These are phyloP conservation scores for Kwoniella europaea DNA, from an alignment of 768 basidiomycete genomes.

Conservation along the genomic window DNA sequence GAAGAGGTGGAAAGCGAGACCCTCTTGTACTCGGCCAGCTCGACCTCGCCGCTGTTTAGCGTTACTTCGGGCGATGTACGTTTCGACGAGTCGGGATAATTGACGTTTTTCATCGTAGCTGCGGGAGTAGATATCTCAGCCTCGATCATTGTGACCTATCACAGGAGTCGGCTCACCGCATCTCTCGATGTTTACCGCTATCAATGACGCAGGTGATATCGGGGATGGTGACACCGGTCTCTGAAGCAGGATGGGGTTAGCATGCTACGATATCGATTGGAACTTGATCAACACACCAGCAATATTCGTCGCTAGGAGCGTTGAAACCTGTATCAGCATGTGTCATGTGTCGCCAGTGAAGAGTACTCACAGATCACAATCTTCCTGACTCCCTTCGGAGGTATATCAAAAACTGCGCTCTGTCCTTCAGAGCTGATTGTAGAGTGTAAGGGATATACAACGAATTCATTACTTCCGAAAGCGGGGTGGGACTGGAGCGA, in stretches of 20 bases:
- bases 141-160: not conserved
- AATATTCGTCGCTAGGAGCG: slow-evolving; percentile 40
- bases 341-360: not conserved
- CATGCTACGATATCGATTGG: not conserved
- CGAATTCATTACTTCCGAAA: slow-evolving; percentile 74
- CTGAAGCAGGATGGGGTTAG: slow-evolving; percentile 63
- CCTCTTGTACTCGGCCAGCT: slow-evolving; percentile 86
- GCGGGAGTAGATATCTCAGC: not conserved
- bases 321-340: not conserved
- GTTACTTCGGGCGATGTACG: slow-evolving; percentile 88
- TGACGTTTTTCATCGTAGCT: slow-evolving; percentile 98
- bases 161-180: slow-evolving; percentile 63
- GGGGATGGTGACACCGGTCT: slow-evolving; percentile 97
- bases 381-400: slow-evolving; percentile 78
- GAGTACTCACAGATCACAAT: slow-evolving; percentile 80
- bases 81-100: slow-evolving; percentile 86
- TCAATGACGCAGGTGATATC: slow-evolving; percentile 98
- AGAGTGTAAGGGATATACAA: slow-evolving; percentile 85
- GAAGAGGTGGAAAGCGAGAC: slow-evolving; percentile 94
- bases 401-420: slow-evolving; percentile 84
- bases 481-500: slow-evolving; percentile 72
- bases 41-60: slow-evolving; percentile 81
- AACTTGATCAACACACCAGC: slow-evolving; percentile 20
- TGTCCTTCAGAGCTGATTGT: slow-evolving; percentile 91
- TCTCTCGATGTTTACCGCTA: slow-evolving; percentile 89